phyloP scores from a whole-genome alignment of 1,284 basidiomycete genomes.

The Termitomyces sp. region DNA sequence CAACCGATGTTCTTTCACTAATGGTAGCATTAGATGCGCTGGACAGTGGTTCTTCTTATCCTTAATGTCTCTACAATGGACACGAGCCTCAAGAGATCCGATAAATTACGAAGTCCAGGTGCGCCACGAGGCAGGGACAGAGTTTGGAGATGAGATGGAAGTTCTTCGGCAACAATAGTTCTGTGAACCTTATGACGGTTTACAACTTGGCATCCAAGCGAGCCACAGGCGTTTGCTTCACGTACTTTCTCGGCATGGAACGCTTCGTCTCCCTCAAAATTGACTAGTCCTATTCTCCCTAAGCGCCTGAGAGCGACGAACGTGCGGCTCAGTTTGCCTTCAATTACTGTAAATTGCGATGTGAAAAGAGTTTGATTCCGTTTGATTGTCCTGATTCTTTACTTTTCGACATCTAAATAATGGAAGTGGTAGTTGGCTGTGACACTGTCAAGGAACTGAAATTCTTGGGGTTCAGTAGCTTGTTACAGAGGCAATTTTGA shows the following conservation, averaged over 20 bases:
- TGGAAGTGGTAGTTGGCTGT: neutral
- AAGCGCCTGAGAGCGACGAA: neutral
- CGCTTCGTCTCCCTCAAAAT: neutral
- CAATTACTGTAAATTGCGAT: neutral
- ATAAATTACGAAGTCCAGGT: neutral
- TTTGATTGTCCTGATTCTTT: neutral
- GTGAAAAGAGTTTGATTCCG: neutral
- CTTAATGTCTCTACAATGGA: neutral
- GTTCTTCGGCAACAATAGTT: neutral
- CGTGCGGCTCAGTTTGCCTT: neutral
- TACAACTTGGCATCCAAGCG: neutral
- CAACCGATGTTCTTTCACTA: neutral
- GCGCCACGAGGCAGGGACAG: neutral
- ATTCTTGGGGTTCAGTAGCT: neutral
- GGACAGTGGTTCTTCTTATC: neutral
- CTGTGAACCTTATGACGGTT: neutral
- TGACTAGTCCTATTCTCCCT: neutral
- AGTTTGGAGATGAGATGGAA: neutral
- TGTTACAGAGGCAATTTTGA: neutral
- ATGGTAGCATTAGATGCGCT: neutral
- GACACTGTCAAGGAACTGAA: neutral
- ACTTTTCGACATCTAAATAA: neutral
- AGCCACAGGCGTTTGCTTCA: neutral
- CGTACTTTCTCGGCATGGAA: neutral
- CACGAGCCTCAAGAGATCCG: neutral